A percentile compares a stretch with the other conserved stretches of the same genome.
These are phyloP conservation scores for Sporothrix brasiliensis DNA, from an alignment of 2,329 filamentous ascomycete species.

Conservation along the genomic window DNA sequence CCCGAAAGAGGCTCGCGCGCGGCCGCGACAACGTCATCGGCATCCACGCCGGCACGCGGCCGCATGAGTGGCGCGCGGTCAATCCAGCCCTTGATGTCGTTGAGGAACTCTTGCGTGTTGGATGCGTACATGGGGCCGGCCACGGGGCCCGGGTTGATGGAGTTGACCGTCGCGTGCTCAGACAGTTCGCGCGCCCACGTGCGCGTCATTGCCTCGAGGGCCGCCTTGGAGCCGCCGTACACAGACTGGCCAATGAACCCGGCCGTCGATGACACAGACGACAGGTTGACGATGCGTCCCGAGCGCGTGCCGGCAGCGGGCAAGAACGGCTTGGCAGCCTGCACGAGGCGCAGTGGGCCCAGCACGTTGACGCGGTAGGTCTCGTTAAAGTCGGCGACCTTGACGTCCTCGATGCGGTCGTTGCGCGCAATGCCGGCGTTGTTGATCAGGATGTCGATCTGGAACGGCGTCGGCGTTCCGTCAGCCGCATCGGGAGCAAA, in stretches of 20 bases:
- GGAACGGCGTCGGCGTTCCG: slow-evolving; percentile 49
- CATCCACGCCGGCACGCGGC: slow-evolving; percentile 63
- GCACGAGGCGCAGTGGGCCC: slow-evolving; percentile 75
- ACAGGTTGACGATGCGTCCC: slow-evolving; percentile 59
- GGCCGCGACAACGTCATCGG: slow-evolving; percentile 62
- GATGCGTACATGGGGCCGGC: slow-evolving; percentile 56
- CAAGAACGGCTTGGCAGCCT: slow-evolving; percentile 71
- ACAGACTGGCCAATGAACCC: slow-evolving; percentile 60
- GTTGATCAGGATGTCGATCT: slow-evolving; percentile 84
- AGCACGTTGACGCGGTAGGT: slow-evolving; percentile 82
- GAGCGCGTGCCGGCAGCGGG: slow-evolving; percentile 68
- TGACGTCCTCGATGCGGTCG: slow-evolving; percentile 64
- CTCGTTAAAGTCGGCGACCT: slow-evolving; percentile 65
- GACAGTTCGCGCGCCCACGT: slow-evolving; percentile 61
- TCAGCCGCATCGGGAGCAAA: slow-evolving; percentile 51
- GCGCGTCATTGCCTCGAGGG: slow-evolving; percentile 61
- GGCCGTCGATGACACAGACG: slow-evolving; percentile 57
- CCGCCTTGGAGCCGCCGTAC: slow-evolving; percentile 62
- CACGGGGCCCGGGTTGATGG: slow-evolving; percentile 61
- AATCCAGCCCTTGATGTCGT: slow-evolving; percentile 49
- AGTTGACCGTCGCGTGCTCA: slow-evolving; percentile 58
- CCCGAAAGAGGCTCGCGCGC: slow-evolving; percentile 46
- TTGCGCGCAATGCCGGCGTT: slow-evolving; percentile 77
- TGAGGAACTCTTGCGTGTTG: slow-evolving; percentile 50
- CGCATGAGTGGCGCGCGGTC: slow-evolving; percentile 63